phyloP scores from a whole-genome alignment of 768 basidiomycete species.

The Scleroderma citrinum region DNA sequence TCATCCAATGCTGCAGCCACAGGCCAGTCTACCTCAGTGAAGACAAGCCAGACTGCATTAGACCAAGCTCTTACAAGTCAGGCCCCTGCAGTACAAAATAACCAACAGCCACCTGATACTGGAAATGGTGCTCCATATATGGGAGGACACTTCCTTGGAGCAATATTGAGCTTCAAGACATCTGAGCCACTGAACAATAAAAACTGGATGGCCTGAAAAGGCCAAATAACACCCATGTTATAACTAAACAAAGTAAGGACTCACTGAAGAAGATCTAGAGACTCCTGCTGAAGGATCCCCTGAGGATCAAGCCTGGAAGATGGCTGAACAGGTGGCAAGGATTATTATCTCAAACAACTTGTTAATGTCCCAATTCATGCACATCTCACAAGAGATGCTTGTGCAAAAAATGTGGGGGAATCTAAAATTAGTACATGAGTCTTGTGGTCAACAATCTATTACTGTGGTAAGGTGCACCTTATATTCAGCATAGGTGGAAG shows the following conservation, averaged over 20 bases:
- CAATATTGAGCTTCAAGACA: background rate
- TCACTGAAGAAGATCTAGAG: background rate
- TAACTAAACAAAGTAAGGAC: background rate
- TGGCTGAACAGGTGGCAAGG: background rate
- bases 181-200: background rate
- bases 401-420: conserved; percentile 2
- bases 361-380: background rate
- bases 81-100: too few species aligned
- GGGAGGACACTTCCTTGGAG: too few species aligned
- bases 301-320: background rate
- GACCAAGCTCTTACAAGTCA: too few species aligned
- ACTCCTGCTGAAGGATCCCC: background rate
- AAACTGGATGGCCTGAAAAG: background rate
- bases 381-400: background rate
- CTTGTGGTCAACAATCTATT: background rate
- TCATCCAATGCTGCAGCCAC: too few species aligned
- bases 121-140: too few species aligned
- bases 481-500: background rate
- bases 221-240: background rate
- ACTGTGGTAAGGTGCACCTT: background rate
- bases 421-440: background rate
- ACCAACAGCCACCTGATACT: too few species aligned
- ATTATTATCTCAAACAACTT: background rate
- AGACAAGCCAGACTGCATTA: too few species aligned
- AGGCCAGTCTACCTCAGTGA: too few species aligned